A percentile compares a stretch with the other conserved stretches of the same genome.
Conservation (phyloP, 1,139 yeast genomes). For the Taphrina pruni region DNA sequence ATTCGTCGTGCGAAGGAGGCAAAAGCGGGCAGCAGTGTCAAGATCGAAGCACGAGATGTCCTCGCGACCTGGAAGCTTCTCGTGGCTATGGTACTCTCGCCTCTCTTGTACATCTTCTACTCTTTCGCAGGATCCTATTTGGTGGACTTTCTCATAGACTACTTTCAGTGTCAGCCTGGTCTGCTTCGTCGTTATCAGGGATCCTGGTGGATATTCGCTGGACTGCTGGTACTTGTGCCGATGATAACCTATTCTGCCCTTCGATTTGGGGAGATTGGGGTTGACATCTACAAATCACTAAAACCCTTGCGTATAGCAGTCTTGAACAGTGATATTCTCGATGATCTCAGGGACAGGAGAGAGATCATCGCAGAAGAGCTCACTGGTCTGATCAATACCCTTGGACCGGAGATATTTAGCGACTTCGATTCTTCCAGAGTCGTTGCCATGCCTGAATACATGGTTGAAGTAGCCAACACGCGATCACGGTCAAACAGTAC, state of each 20-base stretch:
- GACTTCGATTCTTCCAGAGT: slow-evolving; percentile 61
- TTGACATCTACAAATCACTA: slow-evolving; percentile 80
- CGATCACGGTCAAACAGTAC: slow-evolving; percentile 20
- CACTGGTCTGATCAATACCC: slow-evolving; percentile 68
- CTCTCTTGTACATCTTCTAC: slow-evolving; percentile 78
- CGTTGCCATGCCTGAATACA: slow-evolving; percentile 41
- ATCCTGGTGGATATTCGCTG: slow-evolving; percentile 55
- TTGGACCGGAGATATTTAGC: slow-evolving; percentile 80
- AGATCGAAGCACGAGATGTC: slow-evolving; percentile 88
- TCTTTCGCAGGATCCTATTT: slow-evolving; percentile 67
- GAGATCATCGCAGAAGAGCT: slow-evolving; percentile 63
- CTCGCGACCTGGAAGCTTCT: slow-evolving; percentile 95
- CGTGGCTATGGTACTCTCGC: slow-evolving; percentile 87
- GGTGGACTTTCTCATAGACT: slow-evolving; percentile 46
- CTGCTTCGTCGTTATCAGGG: slow-evolving; percentile 36
- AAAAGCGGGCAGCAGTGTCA: slow-evolving; percentile 84
- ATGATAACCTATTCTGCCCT: slow-evolving; percentile 84
- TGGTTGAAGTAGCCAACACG: slow-evolving; percentile 20
- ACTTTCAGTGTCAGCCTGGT: slow-evolving; percentile 43
- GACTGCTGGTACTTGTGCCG: slow-evolving; percentile 65
- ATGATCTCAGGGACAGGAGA: slow-evolving; percentile 63
- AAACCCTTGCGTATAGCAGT: slow-evolving; percentile 76
- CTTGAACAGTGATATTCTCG: slow-evolving; percentile 54
- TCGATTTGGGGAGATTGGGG: slow-evolving; percentile 88
- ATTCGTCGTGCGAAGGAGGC: slow-evolving; percentile 75